Percentiles rank a stretch among this genome's conserved stretches.
These are phyloP conservation scores for Candida stauntonica DNA, from an alignment of 805 yeast genomes.

Conservation along the genomic window DNA sequence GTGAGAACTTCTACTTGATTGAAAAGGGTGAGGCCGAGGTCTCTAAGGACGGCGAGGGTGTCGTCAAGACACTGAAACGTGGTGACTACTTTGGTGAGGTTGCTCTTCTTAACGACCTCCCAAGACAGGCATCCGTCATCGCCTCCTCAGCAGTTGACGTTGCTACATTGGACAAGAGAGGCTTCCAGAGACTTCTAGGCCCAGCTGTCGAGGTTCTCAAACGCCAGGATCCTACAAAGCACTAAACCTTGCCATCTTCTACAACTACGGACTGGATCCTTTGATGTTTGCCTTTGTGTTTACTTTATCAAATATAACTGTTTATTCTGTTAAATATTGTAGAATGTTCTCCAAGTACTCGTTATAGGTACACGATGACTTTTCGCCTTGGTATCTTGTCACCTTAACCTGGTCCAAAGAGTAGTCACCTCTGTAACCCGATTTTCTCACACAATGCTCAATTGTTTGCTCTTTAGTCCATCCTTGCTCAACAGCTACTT, in stretches of 20 bases:
- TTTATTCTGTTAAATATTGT: too few relatives aligned
- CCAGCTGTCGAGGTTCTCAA: slow-evolving; percentile 89
- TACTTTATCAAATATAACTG: too few relatives aligned
- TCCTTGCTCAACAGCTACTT: slow-evolving; percentile 81
- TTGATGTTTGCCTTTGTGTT: too few relatives aligned
- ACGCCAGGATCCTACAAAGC: slow-evolving; percentile 73
- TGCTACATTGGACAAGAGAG: slow-evolving; percentile 88
- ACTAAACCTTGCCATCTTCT: slow-evolving; percentile 6
- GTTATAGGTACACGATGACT: slow-evolving; percentile 37
- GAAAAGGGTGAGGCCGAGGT: slow-evolving; percentile 85
- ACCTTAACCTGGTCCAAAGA: slow-evolving; percentile 39
- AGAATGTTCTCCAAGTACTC: slow-evolving; percentile 28
- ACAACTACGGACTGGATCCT: not conserved
- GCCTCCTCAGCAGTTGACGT: slow-evolving; percentile 75
- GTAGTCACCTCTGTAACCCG: slow-evolving; percentile 42
- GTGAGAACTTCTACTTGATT: slow-evolving; percentile 69
- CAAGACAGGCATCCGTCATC: slow-evolving; percentile 89
- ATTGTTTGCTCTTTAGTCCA: slow-evolving; percentile 77
- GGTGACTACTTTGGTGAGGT: slow-evolving; percentile 98
- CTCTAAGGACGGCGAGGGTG: slow-evolving; percentile 52
- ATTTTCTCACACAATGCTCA: slow-evolving; percentile 65
- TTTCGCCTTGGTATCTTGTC: slow-evolving; percentile 53
- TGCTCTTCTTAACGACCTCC: slow-evolving; percentile 85
- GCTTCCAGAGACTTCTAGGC: slow-evolving; percentile 90
- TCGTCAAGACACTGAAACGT: slow-evolving; percentile 53